phyloP scores from a whole-genome alignment of 176 grass and related monocot genomes.

The Aegilops speltoides region DNA sequence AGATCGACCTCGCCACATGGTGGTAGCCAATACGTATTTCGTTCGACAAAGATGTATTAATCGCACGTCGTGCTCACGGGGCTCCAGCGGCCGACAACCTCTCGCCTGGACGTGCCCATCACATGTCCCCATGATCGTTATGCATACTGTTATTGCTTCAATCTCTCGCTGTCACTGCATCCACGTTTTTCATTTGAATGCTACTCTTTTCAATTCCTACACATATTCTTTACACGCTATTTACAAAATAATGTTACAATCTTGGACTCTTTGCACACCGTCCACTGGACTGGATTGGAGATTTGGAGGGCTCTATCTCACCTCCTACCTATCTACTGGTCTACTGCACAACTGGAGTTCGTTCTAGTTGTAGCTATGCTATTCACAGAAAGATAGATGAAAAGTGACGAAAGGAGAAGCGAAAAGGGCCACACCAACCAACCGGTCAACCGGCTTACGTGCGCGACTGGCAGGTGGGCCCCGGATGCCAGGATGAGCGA shows the following conservation, averaged over 20 bases:
- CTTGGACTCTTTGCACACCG: neutral
- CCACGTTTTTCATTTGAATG: neutral
- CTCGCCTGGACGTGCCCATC: neutral
- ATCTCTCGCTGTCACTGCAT: neutral
- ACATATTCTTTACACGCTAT: constrained; percentile 11
- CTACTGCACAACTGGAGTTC: neutral
- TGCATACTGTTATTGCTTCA: too few relatives aligned
- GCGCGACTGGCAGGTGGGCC: neutral
- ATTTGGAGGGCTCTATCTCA: neutral
- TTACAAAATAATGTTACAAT: constrained; percentile 3
- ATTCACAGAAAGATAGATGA: neutral
- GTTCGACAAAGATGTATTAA: neutral
- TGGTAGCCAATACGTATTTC: neutral
- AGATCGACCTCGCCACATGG: neutral
- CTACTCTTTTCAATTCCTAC: neutral
- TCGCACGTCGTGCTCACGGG: neutral
- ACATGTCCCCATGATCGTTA: neutral
- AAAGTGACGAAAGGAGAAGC: neutral
- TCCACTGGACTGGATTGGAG: neutral
- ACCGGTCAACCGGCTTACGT: neutral
- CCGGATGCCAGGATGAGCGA: neutral
- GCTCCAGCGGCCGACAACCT: neutral
- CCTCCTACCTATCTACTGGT: neutral
- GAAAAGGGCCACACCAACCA: neutral
- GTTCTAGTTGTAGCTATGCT: neutral